Evolutionary conservation across 2,329 filamentous ascomycete species (phyloP), one percentile per base, ranked within the genome.

Genomic region (Ascochyta rabiei): DNA sequence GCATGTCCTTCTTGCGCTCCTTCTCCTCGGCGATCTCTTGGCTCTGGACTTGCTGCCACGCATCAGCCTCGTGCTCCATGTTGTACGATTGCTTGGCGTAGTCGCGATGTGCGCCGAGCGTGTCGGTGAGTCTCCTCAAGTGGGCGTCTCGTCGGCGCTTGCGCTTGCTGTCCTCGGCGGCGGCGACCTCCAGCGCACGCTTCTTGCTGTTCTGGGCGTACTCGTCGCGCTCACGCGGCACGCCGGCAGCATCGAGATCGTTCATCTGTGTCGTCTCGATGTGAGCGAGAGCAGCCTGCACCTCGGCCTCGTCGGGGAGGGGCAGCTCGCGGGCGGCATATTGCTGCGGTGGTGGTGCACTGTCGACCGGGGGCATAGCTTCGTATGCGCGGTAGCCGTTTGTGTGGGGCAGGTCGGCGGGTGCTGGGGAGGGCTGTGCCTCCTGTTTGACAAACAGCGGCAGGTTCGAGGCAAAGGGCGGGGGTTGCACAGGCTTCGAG

Each of bases 1-100:
- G 95, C 91, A 99, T 98, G 71, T 99, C 95, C 80, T 99, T 99
- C 81, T 99, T 99, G 62, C 95, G 91, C 77, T 99, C 95, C 79
- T 99, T 99, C 76, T 99, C 95, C 57, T 93, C 92, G 57, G 89
- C 89, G 7, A 97, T 82, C 74, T 97, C 93, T 62, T 91, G 91
- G 58, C 92, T 89, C 63, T 95, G 90, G 2, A 98, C 93, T 66
- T 96, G 89, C 48, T 89, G 85, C 56, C 93, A 84, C 1, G 95
- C 93, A 35, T 89, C 87, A 16, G 90, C 85, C 70, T 92, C 93
- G 72, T 95, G 87, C 40, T 87, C 80, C 13, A 89, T 83, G 55
- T 90, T 86, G 73, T 90, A 97, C 28, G 90, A 86, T 48, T 88
- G 83, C 67, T 89, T 89, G 34, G 91, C 91, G 16, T 85, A 82